Conservation (phyloP, 805 yeast species). For the Schwanniomyces pseudopolymorphus region DNA sequence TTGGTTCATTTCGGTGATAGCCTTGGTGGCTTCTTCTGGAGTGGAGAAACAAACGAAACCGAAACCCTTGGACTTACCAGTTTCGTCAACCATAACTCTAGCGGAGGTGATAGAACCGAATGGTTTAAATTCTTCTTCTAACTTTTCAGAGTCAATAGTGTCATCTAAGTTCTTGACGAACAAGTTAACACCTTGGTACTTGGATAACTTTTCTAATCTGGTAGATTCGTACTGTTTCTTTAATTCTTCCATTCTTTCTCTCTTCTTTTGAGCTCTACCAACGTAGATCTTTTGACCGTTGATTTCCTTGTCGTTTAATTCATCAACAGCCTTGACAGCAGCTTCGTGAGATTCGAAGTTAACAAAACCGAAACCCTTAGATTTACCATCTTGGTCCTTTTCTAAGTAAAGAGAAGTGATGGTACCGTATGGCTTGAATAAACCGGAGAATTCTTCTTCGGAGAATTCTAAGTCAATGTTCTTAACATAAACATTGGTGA, state of each 20-base stretch:
- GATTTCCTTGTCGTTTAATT: slow-evolving; percentile 81
- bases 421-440: slow-evolving; percentile 72
- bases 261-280: slow-evolving; percentile 99
- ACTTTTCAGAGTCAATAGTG: slow-evolving; percentile 83
- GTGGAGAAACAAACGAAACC: slow-evolving; percentile 97
- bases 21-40: slow-evolving; percentile 99
- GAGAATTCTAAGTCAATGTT: slow-evolving; percentile 74
- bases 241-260: slow-evolving; percentile 95
- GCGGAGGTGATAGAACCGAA: slow-evolving; percentile 95
- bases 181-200: slow-evolving; percentile 97
- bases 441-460: slow-evolving; percentile 66
- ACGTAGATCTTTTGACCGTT: slow-evolving; percentile 86
- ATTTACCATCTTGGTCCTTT: slow-evolving; percentile 80
- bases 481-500: slow-evolving; percentile 94
- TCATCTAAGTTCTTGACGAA: slow-evolving; percentile 97
- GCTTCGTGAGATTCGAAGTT: slow-evolving; percentile 85
- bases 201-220: slow-evolving; percentile 85
- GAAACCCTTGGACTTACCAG: slow-evolving; percentile 95
- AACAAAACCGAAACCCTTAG: slow-evolving; percentile 95
- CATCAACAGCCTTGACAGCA: slow-evolving; percentile 91
- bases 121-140: slow-evolving; percentile 88
- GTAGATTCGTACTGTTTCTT: slow-evolving; percentile 91
- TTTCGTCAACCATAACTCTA: slow-evolving; percentile 92
- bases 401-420: slow-evolving; percentile 83
- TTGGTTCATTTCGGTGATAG: slow-evolving; percentile 97